phyloP scores from a whole-genome alignment of 1,284 basidiomycete genomes.

The Ustilago hordei region DNA sequence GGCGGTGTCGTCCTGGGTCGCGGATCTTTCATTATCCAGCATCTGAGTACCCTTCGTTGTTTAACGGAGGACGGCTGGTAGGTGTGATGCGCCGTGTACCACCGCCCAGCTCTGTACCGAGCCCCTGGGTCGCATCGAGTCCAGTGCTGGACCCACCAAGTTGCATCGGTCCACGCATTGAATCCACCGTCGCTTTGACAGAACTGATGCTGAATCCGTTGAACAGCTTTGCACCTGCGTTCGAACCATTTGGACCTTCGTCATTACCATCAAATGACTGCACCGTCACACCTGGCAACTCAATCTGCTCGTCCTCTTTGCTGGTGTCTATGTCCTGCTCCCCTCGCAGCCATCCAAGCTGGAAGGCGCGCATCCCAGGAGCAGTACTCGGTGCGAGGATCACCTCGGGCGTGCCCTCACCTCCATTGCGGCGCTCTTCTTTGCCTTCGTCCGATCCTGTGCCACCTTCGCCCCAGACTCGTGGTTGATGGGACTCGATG shows the following conservation, averaged over 20 bases:
- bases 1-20: neutral
- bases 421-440: slow-evolving; percentile 13
- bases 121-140: slow-evolving; percentile 3
- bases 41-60: slow-evolving; percentile 17
- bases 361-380: slow-evolving; percentile 22
- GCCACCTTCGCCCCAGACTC: slow-evolving; percentile 20
- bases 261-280: slow-evolving; percentile 54
- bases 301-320: slow-evolving; percentile 24
- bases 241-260: slow-evolving; percentile 18
- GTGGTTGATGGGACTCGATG: slow-evolving; percentile 49
- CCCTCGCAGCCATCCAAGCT: slow-evolving; percentile 35
- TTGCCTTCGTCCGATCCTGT: neutral
- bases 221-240: slow-evolving; percentile 28
- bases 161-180: slow-evolving; percentile 48
- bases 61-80: slow-evolving; percentile 54
- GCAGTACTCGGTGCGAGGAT: slow-evolving; percentile 37
- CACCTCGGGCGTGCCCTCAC: slow-evolving; percentile 39
- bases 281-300: slow-evolving; percentile 60
- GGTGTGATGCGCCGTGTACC: slow-evolving; percentile 53
- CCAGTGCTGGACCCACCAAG: slow-evolving; percentile 8
- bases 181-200: slow-evolving; percentile 66
- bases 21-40: neutral
- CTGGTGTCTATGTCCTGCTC: neutral
- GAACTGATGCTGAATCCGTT: slow-evolving; percentile 58
- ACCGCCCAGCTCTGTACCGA: slow-evolving; percentile 10